Evolutionary conservation across 495 filamentous ascomycete genomes (phyloP).

Genomic region (Sphaerosporella brunnea): DNA sequence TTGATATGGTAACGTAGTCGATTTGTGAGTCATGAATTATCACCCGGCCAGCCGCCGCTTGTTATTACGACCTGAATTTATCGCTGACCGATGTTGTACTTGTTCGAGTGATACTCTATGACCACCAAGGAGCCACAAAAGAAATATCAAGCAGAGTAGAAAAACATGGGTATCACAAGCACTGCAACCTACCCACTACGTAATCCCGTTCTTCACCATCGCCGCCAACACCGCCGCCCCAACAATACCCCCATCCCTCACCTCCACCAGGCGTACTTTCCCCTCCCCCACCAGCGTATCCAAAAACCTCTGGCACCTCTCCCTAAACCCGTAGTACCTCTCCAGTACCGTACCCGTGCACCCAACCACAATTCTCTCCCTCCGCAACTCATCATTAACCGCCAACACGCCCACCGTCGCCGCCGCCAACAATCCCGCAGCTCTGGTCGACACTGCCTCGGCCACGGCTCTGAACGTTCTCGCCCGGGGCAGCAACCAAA

Average conservation of each 20-base stretch:
- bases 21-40: no score
- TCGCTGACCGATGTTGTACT: no score
- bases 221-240: conserved; percentile 42
- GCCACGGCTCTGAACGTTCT: conserved; percentile 11
- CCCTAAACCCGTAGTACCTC: conserved; percentile 39
- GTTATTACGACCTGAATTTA: no score
- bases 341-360: conserved; percentile 45
- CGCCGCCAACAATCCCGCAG: conserved; percentile 20
- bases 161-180: no score
- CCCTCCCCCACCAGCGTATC: conserved; percentile 29
- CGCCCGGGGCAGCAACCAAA: neutral
- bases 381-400: conserved; percentile 15
- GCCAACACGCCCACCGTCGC: conserved; percentile 19
- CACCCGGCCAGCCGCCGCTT: no score
- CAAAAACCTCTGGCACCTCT: conserved; percentile 35
- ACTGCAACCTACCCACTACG: conserved; percentile 8
- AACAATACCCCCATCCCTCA: conserved; percentile 37
- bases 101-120: no score
- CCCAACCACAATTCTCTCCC: conserved; percentile 26
- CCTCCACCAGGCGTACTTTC: conserved; percentile 29
- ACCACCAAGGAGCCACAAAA: no score
- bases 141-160: no score
- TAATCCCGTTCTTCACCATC: conserved; percentile 26
- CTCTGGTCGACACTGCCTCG: conserved; percentile 15
- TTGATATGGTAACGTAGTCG: no score